Base-by-base conservation (phyloP, 2,329 filamentous ascomycete genomes). In the Podosphaera leucotricha region DNA sequence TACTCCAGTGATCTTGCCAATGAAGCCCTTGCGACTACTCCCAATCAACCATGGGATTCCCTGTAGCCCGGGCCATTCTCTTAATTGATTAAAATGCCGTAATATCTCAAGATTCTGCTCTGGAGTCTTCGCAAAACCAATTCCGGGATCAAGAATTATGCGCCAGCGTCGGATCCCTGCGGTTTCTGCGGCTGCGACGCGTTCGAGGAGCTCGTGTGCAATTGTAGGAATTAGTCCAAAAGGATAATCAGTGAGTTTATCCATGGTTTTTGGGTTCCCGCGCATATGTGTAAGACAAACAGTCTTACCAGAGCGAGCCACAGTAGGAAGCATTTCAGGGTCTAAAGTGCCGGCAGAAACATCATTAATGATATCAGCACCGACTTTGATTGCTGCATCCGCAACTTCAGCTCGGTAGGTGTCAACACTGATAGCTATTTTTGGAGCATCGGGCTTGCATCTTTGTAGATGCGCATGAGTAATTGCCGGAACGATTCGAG, bases 301-400 rank as follows among this genome's bases (percentile, higher is more conserved):
- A 2, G 85, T 84, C 53, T 77, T 83, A 30, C 81, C 78, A 0
- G 90, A 69, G 3, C 70, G 66, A 0, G 82, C 87, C 49, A 87
- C 77, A 0, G 81, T 85, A 13, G 75, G 55, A 0, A 98, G 71
- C 85, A 98, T 95, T 0, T 70, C 68, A 0, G 72, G 63, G 58
- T 95, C 90, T 43, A 93, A 66, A 3, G 66, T 57, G 2, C 90
- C 90, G 1, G 79, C 84, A 0, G 84, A 92, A 30, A 98, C 77
- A 60, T 98, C 90, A 62, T 98, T 98, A 62, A 98, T 75, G 49
- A 98, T 80, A 58, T 94, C 78, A 6, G 86, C 87, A 43, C 90
- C 90, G 3, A 77, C 81, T 21, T 66, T 63, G 46, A 90, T 68
- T 16, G 84, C 82, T 18, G 73, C 73, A 53, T 77, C 71, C 2